Evolutionary conservation across 2,329 filamentous ascomycete species (phyloP).

Genomic region (Penicillium sp.): DNA sequence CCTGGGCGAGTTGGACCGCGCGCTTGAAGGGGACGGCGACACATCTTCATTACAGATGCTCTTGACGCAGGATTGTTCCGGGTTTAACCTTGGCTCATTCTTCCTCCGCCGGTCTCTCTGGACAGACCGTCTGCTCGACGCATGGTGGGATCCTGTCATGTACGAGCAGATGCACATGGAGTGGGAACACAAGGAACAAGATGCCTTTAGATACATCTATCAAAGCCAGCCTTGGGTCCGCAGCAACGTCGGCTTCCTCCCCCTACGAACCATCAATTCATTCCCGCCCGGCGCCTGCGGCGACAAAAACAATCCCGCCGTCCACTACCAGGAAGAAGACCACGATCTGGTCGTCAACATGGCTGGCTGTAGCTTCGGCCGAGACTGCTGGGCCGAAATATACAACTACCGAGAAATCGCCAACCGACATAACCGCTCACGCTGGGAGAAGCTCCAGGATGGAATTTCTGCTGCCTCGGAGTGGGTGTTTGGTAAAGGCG

Average conservation of each 20-base stretch:
- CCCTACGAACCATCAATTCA: constrained; percentile 90
- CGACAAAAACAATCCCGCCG: constrained; percentile 61
- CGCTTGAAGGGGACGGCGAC: constrained; percentile 75
- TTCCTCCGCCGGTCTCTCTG: constrained; percentile 84
- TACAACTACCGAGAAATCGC: constrained; percentile 92
- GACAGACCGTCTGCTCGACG: constrained; percentile 88
- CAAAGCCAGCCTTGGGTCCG: constrained; percentile 90
- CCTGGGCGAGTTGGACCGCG: constrained; percentile 75
- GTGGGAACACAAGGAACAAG: constrained; percentile 99
- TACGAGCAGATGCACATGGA: constrained; percentile 99
- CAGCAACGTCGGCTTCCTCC: constrained; percentile 83
- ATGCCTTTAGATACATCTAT: constrained; percentile 92
- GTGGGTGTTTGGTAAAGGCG: constrained; percentile 16
- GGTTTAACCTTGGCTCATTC: constrained; percentile 97
- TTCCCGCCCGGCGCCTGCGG: constrained; percentile 90
- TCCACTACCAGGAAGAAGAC: constrained; percentile 85
- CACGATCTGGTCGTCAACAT: constrained; percentile 97
- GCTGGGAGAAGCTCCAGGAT: constrained; percentile 69
- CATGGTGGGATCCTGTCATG: constrained; percentile 98
- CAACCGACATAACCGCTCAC: constrained; percentile 82
- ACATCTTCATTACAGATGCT: constrained; percentile 82
- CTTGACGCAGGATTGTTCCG: constrained; percentile 88
- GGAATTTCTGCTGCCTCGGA: constrained; percentile 25
- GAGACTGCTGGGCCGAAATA: constrained; percentile 98
- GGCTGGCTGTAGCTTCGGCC: constrained; percentile 95